phyloP scores from a whole-genome alignment of 2,329 filamentous ascomycete species.

The Aspergillus persii region DNA sequence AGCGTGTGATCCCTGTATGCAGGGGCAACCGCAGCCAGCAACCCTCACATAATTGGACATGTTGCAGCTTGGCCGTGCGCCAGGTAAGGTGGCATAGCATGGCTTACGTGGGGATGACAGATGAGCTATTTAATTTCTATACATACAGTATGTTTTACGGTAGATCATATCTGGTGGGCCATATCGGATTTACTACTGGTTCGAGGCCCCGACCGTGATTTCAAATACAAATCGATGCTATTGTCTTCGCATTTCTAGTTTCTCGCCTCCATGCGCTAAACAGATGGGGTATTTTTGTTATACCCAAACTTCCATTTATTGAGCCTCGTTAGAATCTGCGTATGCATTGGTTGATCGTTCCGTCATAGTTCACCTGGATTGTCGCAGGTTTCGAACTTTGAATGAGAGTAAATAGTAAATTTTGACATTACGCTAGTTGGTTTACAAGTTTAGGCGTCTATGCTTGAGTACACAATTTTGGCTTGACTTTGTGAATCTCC shows the following conservation, averaged over 20 bases:
- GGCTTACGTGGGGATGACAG: neutral
- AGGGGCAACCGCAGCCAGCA: constrained; percentile 4
- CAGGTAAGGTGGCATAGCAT: neutral
- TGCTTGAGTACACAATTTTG: too few species aligned
- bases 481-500: too few species aligned
- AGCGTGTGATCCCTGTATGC: constrained; percentile 15
- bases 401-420: too few species aligned
- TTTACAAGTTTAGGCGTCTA: too few species aligned
- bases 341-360: neutral
- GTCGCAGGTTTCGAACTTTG: too few species aligned
- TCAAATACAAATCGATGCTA: neutral
- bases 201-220: neutral
- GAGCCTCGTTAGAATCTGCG: neutral
- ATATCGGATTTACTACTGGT: neutral
- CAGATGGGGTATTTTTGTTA: neutral
- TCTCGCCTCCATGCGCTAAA: neutral
- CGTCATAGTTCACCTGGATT: neutral
- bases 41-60: neutral
- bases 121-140: neutral
- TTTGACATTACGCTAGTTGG: too few species aligned
- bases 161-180: neutral
- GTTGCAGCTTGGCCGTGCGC: constrained; percentile 6
- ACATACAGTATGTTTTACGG: too few species aligned
- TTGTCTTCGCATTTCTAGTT: neutral
- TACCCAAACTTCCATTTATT: neutral